phyloP scores from a whole-genome alignment of 805 yeast species.

The Komagataella populi region DNA sequence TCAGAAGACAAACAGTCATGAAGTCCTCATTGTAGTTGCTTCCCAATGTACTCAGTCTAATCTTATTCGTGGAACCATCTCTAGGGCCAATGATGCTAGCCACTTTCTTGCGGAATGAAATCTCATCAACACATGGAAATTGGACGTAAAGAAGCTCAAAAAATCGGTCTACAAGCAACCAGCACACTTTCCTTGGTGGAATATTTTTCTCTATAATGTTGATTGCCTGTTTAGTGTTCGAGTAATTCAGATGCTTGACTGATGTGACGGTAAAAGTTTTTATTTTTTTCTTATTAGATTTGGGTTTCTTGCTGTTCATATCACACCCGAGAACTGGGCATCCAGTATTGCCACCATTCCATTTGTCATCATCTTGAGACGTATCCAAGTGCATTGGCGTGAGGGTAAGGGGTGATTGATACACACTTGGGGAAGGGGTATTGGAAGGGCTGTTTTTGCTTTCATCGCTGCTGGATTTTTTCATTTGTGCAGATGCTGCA shows the following conservation, averaged over 20 bases:
- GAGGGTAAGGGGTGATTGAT: not conserved
- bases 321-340: conserved; percentile 10
- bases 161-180: conserved; percentile 44
- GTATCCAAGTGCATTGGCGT: not conserved
- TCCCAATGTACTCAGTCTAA: conserved; percentile 15
- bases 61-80: conserved; percentile 16
- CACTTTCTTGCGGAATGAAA: conserved; percentile 27
- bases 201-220: conserved; percentile 28
- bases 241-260: conserved; percentile 21
- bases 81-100: conserved; percentile 28
- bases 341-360: not conserved
- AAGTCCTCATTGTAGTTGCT: conserved; percentile 27
- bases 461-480: not conserved
- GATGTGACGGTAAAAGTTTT: conserved; percentile 18
- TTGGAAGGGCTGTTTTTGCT: not conserved
- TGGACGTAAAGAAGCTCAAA: conserved; percentile 48
- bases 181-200: conserved; percentile 41
- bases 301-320: conserved; percentile 6
- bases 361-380: not conserved
- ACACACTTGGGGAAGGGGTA: not conserved
- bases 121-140: conserved; percentile 56
- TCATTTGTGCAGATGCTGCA: not conserved
- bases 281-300: conserved; percentile 8
- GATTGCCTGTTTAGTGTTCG: conserved; percentile 24
- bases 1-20: conserved; percentile 34